Evolutionary conservation across 164 flowering plant species (phyloP), one percentile per base, ranked within the genome.

Genomic region (Magnolia officinalis): DNA sequence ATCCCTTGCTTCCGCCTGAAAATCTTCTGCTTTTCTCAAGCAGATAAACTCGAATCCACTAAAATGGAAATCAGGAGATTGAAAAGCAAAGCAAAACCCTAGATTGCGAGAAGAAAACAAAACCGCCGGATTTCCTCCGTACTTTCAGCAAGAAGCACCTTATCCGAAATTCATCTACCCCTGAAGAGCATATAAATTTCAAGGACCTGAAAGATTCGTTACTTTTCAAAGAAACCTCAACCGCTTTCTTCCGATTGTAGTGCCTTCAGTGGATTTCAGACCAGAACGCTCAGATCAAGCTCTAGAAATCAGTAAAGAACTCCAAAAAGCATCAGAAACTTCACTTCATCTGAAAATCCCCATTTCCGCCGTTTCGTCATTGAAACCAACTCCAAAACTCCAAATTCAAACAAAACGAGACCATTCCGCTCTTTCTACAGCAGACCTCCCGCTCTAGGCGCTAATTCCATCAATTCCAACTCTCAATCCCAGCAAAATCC

Each of bases 341-440:
- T 50, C 66, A 72, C 72, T 51, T 52, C 75, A 65, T 49, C 72
- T 26, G 24, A 50, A 51, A 67, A 77, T n/a, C 51, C 63, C 24
- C 69, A 49, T 76, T 76, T 76, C 74, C 73, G 67, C 23, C 69
- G 37, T 11, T 70, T 70, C 67, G 67, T 69, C 73, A 70, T 76
- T 13, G 45, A 10, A 19, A 55, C 21, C 52, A 13, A n/a, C 71
- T 65, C 20, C 20, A 66, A 19, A 52, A 2, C 18, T 14, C 13
- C 69, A 24, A 1, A 50, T 45, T 13, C 61, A 14, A 20, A 11
- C 20, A 3, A 21, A 64, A 9, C 8, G 4, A 18, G 5, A 26
- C 21, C n/a, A 67, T 24, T 19, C 4, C 23, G 13, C 19, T 65
- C 50, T 23, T 65, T 65, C 26, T 21, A 21, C 45, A 4, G 20